These are phyloP conservation scores for Candida dajiaensis DNA, from an alignment of 805 yeast genomes.

Conservation along the genomic window DNA sequence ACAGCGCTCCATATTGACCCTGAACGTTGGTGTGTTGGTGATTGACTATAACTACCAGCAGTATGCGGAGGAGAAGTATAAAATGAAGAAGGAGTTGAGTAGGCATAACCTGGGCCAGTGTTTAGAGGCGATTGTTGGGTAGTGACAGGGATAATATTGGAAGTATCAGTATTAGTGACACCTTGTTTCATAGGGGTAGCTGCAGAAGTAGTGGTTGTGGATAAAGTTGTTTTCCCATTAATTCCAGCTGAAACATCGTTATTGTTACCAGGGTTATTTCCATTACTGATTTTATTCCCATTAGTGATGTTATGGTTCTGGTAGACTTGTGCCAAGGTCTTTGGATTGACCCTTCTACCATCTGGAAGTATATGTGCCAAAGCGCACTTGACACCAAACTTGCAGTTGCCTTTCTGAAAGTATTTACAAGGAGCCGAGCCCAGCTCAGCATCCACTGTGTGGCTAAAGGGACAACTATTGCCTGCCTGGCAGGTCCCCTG, in stretches of 20 bases:
- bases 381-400: constrained; percentile 92
- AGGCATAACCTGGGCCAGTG: background rate
- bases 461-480: constrained; percentile 84
- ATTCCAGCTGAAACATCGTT: background rate
- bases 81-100: background rate
- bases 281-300: constrained; percentile 1
- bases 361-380: constrained; percentile 87
- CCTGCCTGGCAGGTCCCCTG: constrained; percentile 98
- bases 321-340: constrained; percentile 29
- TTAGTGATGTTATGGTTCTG: constrained; percentile 16
- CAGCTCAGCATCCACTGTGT: constrained; percentile 44
- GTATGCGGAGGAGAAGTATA: background rate
- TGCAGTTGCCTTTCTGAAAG: constrained; percentile 94
- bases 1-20: constrained; percentile 18
- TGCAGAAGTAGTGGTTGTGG: background rate
- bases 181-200: background rate
- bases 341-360: constrained; percentile 72
- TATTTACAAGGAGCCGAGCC: constrained; percentile 77
- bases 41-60: background rate
- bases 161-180: background rate
- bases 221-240: background rate
- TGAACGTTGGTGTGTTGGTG: background rate
- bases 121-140: background rate
- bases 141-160: background rate
- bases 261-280: background rate